A percentile compares a stretch with the other conserved stretches of the same genome.
These are phyloP conservation scores for Pilaira anomala DNA, from an alignment of 192 early-diverging fungal species.

Conservation along the genomic window DNA sequence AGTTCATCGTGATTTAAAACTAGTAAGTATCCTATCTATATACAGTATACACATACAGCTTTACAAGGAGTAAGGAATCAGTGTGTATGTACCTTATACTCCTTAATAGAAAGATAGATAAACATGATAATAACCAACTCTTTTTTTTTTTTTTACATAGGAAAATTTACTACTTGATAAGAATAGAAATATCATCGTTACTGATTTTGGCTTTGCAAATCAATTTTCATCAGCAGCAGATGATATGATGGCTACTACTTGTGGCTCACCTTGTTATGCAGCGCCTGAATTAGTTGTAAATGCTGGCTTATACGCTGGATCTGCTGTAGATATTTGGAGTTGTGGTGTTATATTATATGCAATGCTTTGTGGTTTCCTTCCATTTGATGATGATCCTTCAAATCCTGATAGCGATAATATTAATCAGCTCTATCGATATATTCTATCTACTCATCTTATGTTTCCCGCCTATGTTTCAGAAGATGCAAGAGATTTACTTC, in stretches of 20 bases:
- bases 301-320: conserved; percentile 77
- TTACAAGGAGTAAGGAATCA: conserved; percentile 8
- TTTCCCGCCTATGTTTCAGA: conserved; percentile 69
- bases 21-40: conserved; percentile 43
- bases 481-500: conserved; percentile 62
- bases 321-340: conserved; percentile 84
- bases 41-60: not conserved
- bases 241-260: conserved; percentile 73
- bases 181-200: conserved; percentile 76
- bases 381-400: conserved; percentile 72
- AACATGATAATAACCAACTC: conserved; percentile 1
- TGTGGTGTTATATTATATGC: conserved; percentile 86
- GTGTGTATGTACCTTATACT: not conserved
- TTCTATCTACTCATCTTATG: conserved; percentile 53
- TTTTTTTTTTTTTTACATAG: conserved; percentile 28
- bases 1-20: conserved; percentile 85
- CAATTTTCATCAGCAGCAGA: conserved; percentile 54
- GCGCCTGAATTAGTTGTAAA: conserved; percentile 88
- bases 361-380: conserved; percentile 70
- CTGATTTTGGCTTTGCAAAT: conserved; percentile 90
- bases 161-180: conserved; percentile 82
- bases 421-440: conserved; percentile 61
- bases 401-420: conserved; percentile 73
- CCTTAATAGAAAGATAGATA: not conserved
- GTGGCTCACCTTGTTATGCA: conserved; percentile 88